These are phyloP conservation scores for Dissophora globulifera DNA, from an alignment of 192 early-diverging fungal genomes.

Conservation along the genomic window DNA sequence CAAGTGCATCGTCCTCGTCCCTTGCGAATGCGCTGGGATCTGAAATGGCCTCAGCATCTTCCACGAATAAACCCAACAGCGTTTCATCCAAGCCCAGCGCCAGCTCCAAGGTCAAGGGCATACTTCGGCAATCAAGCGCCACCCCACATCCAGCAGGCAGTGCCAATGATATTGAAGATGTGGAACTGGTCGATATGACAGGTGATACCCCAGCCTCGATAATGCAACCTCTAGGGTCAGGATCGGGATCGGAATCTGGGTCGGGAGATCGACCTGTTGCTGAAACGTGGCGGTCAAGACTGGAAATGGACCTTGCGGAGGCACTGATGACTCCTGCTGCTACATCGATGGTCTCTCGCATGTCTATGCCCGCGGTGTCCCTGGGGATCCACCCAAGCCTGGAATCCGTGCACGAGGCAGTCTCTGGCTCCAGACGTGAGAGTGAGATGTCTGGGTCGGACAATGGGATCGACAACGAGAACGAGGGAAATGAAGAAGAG, in stretches of 20 bases:
- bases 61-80: neutral
- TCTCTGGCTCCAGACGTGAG: neutral
- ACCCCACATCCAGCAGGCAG: neutral
- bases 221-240: too few relatives aligned
- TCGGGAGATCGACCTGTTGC: neutral
- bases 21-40: conserved; percentile 13
- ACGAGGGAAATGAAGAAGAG: neutral
- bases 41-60: neutral
- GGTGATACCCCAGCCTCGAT: neutral
- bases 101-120: neutral
- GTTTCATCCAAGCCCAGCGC: neutral
- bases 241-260: too few relatives aligned
- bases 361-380: neutral
- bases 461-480: neutral
- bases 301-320: conserved; percentile 11
- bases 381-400: conserved; percentile 20
- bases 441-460: neutral
- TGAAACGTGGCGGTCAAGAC: neutral
- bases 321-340: conserved; percentile 16
- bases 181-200: conserved; percentile 9
- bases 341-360: neutral
- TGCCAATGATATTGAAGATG: neutral
- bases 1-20: neutral
- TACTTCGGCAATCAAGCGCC: neutral
- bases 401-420: conserved; percentile 14